Base-by-base conservation (phyloP, 2,329 filamentous ascomycete species). In the Nigrograna mackinnonii region DNA sequence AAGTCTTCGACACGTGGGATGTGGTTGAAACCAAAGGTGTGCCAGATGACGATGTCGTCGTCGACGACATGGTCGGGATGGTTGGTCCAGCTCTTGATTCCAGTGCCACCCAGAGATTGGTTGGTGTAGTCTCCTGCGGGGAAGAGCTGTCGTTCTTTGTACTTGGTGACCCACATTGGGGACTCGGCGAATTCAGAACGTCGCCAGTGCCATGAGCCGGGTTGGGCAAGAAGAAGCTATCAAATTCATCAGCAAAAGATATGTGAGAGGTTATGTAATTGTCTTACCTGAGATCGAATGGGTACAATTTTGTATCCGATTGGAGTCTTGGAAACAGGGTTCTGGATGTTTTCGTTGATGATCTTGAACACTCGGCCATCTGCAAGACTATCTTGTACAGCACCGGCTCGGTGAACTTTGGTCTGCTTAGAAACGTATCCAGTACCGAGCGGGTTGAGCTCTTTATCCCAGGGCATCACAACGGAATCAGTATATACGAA, bases 231-330 rank as follows among this genome's bases (percentile, higher is more conserved):
- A 3, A 63, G 38, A 41, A 54, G 44, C 32, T 62, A 60, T 39
- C 50, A 55, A 24, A 50, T 44, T 5, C 41, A 51, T n/a, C n/a
- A n/a, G n/a, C n/a, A n/a, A n/a, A n/a, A n/a, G n/a, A n/a, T n/a
- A n/a, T n/a, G n/a, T n/a, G n/a, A n/a, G n/a, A n/a, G n/a, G n/a
- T n/a, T n/a, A n/a, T n/a, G n/a, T n/a, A n/a, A n/a, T n/a, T n/a
- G n/a, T n/a, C n/a, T n/a, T 43, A 55, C 45, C 32, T 62, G 62
- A 39, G 50, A 56, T 24, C 51, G 45, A 4, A 40, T 51, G 5
- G 75, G 72, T 3, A 70, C 49, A 22, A 82, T 62, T 54, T 77
- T 79, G 61, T 78, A 81, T 0, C 68, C 77, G 0, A 79, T 68
- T 6, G 71, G 70, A 43, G 71, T 74, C n/a, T 75, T 73, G 6